Percentiles rank a stretch among this genome's conserved stretches.
phyloP scores from a whole-genome alignment of 768 basidiomycete species.

The Polyporus arcularius region DNA sequence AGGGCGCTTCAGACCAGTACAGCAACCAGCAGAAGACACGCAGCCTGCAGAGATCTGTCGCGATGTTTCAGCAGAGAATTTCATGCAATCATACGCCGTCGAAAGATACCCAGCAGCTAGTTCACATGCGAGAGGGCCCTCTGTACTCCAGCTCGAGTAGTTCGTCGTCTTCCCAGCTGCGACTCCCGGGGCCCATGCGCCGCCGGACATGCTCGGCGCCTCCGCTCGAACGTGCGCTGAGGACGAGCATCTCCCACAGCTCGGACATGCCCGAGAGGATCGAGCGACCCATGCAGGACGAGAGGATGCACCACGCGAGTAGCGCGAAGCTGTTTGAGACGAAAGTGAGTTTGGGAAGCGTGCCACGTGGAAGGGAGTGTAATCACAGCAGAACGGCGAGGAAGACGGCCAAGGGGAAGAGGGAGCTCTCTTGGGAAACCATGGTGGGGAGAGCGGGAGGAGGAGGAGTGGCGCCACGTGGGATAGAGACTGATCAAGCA shows the following conservation, averaged over 20 bases:
- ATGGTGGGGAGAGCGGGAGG: slow-evolving; percentile 4
- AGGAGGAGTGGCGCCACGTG: slow-evolving; percentile 7
- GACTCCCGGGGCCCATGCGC: slow-evolving; percentile 32
- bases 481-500: background rate
- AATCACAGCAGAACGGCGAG: slow-evolving; percentile 53
- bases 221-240: slow-evolving; percentile 38
- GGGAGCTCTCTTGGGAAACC: slow-evolving; percentile 16
- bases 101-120: background rate
- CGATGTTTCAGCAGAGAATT: no score
- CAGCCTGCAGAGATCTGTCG: no score
- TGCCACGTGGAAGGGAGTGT: background rate
- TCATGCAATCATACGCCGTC: background rate
- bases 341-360: background rate
- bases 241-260: slow-evolving; percentile 48
- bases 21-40: no score
- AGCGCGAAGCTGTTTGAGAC: slow-evolving; percentile 42
- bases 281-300: slow-evolving; percentile 63
- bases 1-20: no score
- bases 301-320: slow-evolving; percentile 66
- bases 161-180: slow-evolving; percentile 43
- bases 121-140: slow-evolving; percentile 28
- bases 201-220: slow-evolving; percentile 30
- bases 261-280: slow-evolving; percentile 45
- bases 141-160: slow-evolving; percentile 63
- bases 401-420: slow-evolving; percentile 42